Evolutionary conservation across 352 stramenopile genomes (phyloP).

Genomic region (Pythium pyrilobum): DNA sequence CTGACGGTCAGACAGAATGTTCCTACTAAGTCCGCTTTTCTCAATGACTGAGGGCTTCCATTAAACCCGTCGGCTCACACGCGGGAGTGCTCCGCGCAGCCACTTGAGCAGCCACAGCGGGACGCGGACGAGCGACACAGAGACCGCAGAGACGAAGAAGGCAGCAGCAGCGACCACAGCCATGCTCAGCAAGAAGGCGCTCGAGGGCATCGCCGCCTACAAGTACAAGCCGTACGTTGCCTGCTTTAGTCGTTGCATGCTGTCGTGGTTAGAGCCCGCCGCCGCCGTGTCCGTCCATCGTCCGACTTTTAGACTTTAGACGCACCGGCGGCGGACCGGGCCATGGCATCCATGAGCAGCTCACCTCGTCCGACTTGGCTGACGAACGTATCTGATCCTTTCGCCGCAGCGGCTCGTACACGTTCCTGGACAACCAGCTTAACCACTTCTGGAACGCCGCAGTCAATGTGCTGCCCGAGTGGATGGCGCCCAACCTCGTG

Average conservation of each 20-base stretch:
- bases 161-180: constrained; percentile 4
- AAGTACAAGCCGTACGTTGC: constrained; percentile 87
- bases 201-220: constrained; percentile 81
- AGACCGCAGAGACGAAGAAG: not conserved
- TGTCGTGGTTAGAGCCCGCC: no score
- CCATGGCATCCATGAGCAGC: not conserved
- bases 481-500: constrained; percentile 90
- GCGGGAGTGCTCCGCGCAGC: constrained; percentile 10
- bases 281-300: no score
- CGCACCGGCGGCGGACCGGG: no score
- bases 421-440: constrained; percentile 82
- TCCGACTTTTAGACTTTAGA: no score
- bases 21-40: not conserved
- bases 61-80: constrained; percentile 1
- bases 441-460: constrained; percentile 87
- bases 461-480: constrained; percentile 76
- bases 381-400: not conserved
- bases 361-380: not conserved
- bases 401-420: constrained; percentile 68
- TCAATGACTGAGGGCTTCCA: not conserved
- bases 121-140: not conserved
- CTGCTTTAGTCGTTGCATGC: no score
- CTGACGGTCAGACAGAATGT: not conserved
- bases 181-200: constrained; percentile 70
- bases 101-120: constrained; percentile 8